Evolutionary conservation across 2,329 filamentous ascomycete genomes (phyloP), one percentile per base, ranked within the genome.

Genomic region (Paecilomyces sp.): DNA sequence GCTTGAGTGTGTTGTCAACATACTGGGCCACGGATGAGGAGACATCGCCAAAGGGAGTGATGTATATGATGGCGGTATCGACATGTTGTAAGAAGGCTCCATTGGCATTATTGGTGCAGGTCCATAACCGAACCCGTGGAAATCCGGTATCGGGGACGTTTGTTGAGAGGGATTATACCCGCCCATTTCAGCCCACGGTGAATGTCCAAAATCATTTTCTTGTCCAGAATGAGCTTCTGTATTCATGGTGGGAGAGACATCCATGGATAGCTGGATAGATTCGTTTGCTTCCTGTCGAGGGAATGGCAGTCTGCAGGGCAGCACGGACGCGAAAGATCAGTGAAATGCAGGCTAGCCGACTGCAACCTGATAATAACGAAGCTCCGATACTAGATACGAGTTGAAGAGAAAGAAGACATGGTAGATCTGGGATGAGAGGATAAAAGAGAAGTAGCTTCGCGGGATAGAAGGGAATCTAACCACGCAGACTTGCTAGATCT

Each of bases 11-110:
- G 88, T 89, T 54, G 88, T 89, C 71, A 93, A 79, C 83, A 92
- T 88, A 72, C 90, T 93, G 7, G 91, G 91, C 91, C 91, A 95
- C 63, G 72, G 67, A 57, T 88, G 82, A 54, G 82, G 82, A 24
- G 88, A 86, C 79, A 90, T 89, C 67, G 90, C 87, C 64, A 92
- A 78, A 70, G 90, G 88, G 24, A 89, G 85, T 33, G 79, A 77
- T 50, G 77, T 76, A 66, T 82, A 81, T 61, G 84, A 79, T 62
- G 84, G 81, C 66, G 82, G 82, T 65, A 84, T 81, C 66, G 85
- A 82, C 65, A 81, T 79, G 64, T 72, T 76, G 67, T 80, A 85
- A 60, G 77, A 76, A 33, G 80, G 73, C 60, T 87, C 85, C 64
- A 85, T 79, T 33, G 85, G 79, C 64, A 88, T 79, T 18, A 86